Percentiles rank a stretch among this genome's conserved stretches.
Conservation (phyloP, 306 rosid species). For the Potentilla sterilis region DNA sequence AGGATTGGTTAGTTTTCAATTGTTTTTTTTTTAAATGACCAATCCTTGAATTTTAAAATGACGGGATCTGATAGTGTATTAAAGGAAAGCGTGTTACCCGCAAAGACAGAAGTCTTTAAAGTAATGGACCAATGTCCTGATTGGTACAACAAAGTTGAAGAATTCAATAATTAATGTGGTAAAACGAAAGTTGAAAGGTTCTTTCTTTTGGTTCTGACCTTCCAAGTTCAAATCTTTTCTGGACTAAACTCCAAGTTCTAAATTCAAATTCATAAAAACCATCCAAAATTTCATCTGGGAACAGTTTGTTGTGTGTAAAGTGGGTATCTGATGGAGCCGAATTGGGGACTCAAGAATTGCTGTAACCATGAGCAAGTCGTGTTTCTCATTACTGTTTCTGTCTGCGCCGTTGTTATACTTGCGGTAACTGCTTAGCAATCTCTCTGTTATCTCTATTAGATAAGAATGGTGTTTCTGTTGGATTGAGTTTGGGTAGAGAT, state of each 20-base stretch:
- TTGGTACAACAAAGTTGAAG: slow-evolving; percentile 1
- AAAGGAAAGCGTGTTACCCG: background rate
- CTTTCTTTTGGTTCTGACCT: background rate
- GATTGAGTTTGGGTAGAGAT: slow-evolving; percentile 10
- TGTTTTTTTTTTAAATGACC: background rate
- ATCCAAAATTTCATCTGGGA: background rate
- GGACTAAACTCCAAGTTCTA: background rate
- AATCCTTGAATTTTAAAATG: background rate
- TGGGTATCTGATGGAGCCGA: slow-evolving; percentile 39
- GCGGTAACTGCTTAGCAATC: slow-evolving; percentile 37
- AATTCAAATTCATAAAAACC: background rate
- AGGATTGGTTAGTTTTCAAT: no score
- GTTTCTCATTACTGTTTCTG: slow-evolving; percentile 46
- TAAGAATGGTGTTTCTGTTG: background rate
- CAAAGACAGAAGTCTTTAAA: slow-evolving; percentile 2
- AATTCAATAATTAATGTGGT: background rate
- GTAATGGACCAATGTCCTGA: background rate
- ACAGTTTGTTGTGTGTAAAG: background rate
- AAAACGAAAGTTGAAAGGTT: background rate
- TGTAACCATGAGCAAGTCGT: slow-evolving; percentile 66
- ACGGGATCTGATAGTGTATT: background rate
- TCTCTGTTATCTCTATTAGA: background rate
- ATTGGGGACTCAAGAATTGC: slow-evolving; percentile 62
- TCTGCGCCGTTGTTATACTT: slow-evolving; percentile 59
- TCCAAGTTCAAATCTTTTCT: slow-evolving; percentile 7